Percentiles rank a stretch among this genome's conserved stretches.
Conservation (phyloP, 257 asterid species). For the Plantago ovata region DNA sequence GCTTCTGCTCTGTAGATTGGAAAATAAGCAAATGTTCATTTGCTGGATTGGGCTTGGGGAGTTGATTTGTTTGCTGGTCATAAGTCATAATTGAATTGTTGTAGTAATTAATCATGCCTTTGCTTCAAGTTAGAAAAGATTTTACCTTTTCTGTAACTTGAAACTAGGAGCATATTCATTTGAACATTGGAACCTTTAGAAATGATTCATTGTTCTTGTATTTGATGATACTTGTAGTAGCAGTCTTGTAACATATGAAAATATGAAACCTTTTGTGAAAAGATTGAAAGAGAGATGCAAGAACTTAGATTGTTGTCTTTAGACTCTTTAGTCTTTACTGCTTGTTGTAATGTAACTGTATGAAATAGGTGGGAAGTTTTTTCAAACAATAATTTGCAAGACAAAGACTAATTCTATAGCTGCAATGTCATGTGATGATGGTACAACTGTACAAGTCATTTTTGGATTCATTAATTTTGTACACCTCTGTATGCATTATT, state of each 20-base stretch:
- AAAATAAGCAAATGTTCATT: constrained; percentile 44
- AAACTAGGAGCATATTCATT: constrained; percentile 35
- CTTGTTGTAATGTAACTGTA: background rate
- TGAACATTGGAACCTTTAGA: constrained; percentile 23
- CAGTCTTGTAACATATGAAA: constrained; percentile 3
- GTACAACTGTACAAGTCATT: constrained; percentile 4
- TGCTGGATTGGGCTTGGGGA: constrained; percentile 35
- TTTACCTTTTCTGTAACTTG: constrained; percentile 16
- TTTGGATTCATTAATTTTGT: constrained; percentile 7
- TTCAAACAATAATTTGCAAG: constrained; percentile 2
- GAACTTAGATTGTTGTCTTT: constrained; percentile 23
- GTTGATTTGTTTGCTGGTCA: constrained; percentile 16
- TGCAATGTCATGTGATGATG: constrained; percentile 24
- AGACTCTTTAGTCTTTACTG: constrained; percentile 15
- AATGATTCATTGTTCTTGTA: constrained; percentile 23
- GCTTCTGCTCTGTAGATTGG: constrained; percentile 28
- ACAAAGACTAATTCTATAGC: constrained; percentile 15
- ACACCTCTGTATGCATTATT: background rate
- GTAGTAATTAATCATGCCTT: constrained; percentile 25
- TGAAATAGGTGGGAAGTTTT: constrained; percentile 8
- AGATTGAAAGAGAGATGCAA: constrained; percentile 19
- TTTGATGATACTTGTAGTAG: constrained; percentile 25
- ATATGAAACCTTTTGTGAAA: background rate
- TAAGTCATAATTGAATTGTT: constrained; percentile 6
- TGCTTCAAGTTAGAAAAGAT: constrained; percentile 27